Percentiles rank a stretch among this genome's conserved stretches.
Conservation (phyloP, 2,329 filamentous ascomycete genomes). For the Microcyclospora tardicrescens region DNA sequence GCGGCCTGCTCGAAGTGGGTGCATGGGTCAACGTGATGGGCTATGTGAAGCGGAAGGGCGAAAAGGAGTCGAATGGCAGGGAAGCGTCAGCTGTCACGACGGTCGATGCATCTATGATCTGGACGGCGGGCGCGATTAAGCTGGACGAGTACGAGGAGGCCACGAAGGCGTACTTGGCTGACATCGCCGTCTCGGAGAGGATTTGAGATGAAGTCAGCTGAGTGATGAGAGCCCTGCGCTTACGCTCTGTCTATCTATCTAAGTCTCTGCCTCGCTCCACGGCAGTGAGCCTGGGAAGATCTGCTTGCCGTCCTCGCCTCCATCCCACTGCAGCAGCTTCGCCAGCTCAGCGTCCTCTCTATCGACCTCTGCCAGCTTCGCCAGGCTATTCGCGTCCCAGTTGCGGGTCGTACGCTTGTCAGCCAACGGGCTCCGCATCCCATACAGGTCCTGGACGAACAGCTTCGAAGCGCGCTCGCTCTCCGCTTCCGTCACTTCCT, state of each 20-base stretch:
- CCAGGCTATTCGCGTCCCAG: constrained; percentile 20
- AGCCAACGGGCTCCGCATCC: constrained; percentile 21
- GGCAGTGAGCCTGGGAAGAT: constrained; percentile 15
- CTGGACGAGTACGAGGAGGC: constrained; percentile 57
- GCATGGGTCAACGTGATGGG: constrained; percentile 84
- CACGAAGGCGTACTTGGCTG: constrained; percentile 21
- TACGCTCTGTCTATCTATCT: too few species aligned
- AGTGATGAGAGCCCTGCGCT: too few species aligned
- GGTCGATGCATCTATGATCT: constrained; percentile 66
- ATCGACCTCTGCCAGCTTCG: constrained; percentile 8
- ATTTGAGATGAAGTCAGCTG: too few species aligned
- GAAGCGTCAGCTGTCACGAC: constrained; percentile 9
- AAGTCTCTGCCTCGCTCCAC: constrained; percentile 8
- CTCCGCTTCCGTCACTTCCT: constrained; percentile 26
- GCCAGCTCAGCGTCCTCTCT: constrained; percentile 11
- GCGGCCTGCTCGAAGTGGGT: constrained; percentile 55
- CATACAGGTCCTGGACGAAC: constrained; percentile 30
- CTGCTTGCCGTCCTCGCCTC: constrained; percentile 16
- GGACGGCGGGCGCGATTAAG: constrained; percentile 61
- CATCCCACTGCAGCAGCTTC: constrained; percentile 16
- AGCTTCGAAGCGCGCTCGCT: constrained; percentile 23
- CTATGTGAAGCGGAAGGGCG: constrained; percentile 35
- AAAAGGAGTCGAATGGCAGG: background rate
- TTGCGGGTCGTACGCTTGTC: constrained; percentile 29
- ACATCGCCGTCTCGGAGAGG: too few species aligned